Conservation (phyloP, 305 asterid species). For the Coffea humblotiana region DNA sequence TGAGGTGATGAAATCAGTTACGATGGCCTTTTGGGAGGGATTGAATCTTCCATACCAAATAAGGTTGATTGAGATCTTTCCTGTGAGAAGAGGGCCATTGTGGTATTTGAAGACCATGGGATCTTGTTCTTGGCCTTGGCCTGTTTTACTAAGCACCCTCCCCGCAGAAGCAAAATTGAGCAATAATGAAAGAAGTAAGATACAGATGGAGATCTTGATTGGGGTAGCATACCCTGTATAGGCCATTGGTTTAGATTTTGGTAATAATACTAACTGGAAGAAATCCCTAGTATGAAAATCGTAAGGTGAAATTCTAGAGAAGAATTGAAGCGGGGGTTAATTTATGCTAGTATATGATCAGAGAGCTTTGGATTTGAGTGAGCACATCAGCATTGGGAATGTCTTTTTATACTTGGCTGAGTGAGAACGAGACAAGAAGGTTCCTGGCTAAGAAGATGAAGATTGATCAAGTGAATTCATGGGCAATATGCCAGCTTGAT, state of each 20-base stretch:
- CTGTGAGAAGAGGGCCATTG: constrained; percentile 34
- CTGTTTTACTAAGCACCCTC: neutral
- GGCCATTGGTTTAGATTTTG: neutral
- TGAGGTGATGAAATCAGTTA: constrained; percentile 28
- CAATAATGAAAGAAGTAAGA: neutral
- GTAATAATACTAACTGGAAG: neutral
- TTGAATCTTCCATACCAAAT: constrained; percentile 33
- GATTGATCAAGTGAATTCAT: neutral
- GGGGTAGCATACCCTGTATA: neutral
- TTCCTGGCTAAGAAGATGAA: neutral
- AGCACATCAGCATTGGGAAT: neutral
- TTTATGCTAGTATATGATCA: no score
- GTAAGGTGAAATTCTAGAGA: neutral
- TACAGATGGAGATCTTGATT: neutral
- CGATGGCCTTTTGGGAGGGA: constrained; percentile 26
- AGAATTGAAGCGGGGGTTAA: neutral
- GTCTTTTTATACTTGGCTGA: neutral
- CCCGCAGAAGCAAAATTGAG: neutral
- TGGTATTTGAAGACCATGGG: constrained; percentile 29
- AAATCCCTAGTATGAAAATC: neutral
- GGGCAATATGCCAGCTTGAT: neutral
- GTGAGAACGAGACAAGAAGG: neutral
- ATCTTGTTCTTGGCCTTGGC: constrained; percentile 13
- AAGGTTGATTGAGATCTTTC: constrained; percentile 26
- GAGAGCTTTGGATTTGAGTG: neutral